Percentiles rank a stretch among this genome's conserved stretches.
These are phyloP conservation scores for Cornus florida DNA, from an alignment of 148 eudicot species.

Conservation along the genomic window DNA sequence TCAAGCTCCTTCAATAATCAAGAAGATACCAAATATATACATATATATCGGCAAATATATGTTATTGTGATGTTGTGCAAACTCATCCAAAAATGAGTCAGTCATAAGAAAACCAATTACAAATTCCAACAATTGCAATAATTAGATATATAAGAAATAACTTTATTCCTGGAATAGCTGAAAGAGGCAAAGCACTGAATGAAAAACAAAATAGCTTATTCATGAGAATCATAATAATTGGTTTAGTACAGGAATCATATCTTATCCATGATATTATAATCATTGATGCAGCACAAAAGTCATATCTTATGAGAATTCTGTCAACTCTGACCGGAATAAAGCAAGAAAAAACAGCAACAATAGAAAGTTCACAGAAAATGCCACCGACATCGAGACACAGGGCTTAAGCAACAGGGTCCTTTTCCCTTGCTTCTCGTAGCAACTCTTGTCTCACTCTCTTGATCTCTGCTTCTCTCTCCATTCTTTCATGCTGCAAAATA, in stretches of 20 bases:
- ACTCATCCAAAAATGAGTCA: background rate
- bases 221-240: slow-evolving; percentile 9
- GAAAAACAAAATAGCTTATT: background rate
- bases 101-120: background rate
- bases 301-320: slow-evolving; percentile 16
- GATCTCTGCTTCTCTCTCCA: slow-evolving; percentile 69
- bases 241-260: slow-evolving; percentile 13
- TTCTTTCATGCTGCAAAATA: slow-evolving; percentile 59
- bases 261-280: slow-evolving; percentile 17
- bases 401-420: slow-evolving; percentile 53
- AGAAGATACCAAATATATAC: background rate
- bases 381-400: background rate
- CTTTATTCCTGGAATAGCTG: background rate
- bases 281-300: slow-evolving; percentile 12
- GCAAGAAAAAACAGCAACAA: slow-evolving; percentile 21
- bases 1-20: background rate
- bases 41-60: too few relatives aligned
- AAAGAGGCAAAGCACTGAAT: background rate
- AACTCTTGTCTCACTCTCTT: slow-evolving; percentile 66
- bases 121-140: background rate
- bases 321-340: slow-evolving; percentile 20
- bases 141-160: background rate
- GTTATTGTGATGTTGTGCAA: background rate
- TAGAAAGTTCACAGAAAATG: slow-evolving; percentile 10
- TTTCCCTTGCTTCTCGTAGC: slow-evolving; percentile 41